Conservation (phyloP, 768 basidiomycete genomes). For the Collybia sp. region DNA sequence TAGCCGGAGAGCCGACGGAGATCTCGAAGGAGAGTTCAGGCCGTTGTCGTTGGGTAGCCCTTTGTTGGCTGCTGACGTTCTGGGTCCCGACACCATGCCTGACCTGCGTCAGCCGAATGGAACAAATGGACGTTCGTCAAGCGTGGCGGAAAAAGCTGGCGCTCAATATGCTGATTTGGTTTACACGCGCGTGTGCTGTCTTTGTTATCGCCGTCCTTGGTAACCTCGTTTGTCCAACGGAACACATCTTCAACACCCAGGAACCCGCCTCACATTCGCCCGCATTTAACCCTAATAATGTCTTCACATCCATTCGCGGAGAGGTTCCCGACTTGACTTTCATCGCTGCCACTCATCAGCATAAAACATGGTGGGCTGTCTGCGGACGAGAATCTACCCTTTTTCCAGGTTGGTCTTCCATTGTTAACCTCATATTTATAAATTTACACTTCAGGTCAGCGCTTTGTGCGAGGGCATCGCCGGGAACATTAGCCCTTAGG, state of each 20-base stretch:
- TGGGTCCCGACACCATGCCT: conserved; percentile 81
- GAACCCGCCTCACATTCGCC: conserved; percentile 82
- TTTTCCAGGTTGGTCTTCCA: conserved; percentile 64
- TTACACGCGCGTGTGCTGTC: no score
- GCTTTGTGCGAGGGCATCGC: conserved; percentile 87
- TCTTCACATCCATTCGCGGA: conserved; percentile 80
- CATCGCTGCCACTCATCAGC: no score
- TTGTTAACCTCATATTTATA: neutral
- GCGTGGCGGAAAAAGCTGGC: conserved; percentile 98
- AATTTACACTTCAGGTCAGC: conserved; percentile 53
- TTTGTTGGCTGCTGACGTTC: no score
- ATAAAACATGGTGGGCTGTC: conserved; percentile 75
- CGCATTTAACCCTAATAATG: no score
- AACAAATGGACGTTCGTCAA: conserved; percentile 87
- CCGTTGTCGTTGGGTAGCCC: conserved; percentile 79
- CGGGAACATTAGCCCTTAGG: conserved; percentile 80
- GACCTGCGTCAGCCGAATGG: conserved; percentile 81
- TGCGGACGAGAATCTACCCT: conserved; percentile 83
- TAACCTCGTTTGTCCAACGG: conserved; percentile 86
- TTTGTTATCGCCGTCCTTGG: conserved; percentile 83
- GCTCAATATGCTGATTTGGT: no score
- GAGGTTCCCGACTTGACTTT: conserved; percentile 95
- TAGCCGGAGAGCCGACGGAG: conserved; percentile 86
- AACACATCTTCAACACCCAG: no score
- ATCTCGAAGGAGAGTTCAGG: conserved; percentile 79